A percentile compares a stretch with the other conserved stretches of the same genome.
phyloP scores from a whole-genome alignment of 257 asterid genomes.

The Solanum clarkiae region DNA sequence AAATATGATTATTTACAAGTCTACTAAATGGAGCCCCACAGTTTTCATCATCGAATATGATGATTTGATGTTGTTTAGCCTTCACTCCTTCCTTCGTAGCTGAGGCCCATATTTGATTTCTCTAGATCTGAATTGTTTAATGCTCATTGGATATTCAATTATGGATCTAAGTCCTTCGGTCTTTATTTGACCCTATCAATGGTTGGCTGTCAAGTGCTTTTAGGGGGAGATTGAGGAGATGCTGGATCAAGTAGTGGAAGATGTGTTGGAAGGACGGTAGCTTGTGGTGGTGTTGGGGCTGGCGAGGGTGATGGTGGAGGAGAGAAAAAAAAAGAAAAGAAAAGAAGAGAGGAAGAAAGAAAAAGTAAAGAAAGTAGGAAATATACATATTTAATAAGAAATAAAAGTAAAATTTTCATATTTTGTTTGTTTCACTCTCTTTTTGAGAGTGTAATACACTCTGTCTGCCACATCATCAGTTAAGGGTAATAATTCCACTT shows the following conservation, averaged over 20 bases:
- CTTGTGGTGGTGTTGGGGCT: not conserved
- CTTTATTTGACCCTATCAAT: not conserved
- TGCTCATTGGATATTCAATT: not conserved
- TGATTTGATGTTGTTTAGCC: not conserved
- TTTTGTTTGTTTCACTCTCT: not conserved
- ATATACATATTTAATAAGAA: not conserved
- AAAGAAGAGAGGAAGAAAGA: not conserved
- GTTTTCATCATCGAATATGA: not conserved
- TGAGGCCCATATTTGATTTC: not conserved
- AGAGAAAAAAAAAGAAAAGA: not conserved
- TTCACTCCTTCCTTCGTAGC: not conserved
- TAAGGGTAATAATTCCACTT: not conserved
- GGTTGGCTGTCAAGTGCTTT: not conserved
- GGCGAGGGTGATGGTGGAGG: not conserved
- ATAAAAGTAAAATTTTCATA: not conserved
- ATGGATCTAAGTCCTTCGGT: not conserved
- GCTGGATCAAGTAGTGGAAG: not conserved
- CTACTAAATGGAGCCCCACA: not conserved
- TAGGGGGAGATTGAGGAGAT: not conserved
- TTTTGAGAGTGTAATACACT: not conserved
- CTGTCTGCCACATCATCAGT: not conserved
- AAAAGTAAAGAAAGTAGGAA: not conserved
- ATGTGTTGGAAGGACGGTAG: not conserved
- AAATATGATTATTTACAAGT: not conserved
- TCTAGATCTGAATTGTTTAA: not conserved